A percentile compares a stretch with the other conserved stretches of the same genome.
Evolutionary conservation across 306 rosid species (phyloP).

Genomic region (Mucuna pruriens): DNA sequence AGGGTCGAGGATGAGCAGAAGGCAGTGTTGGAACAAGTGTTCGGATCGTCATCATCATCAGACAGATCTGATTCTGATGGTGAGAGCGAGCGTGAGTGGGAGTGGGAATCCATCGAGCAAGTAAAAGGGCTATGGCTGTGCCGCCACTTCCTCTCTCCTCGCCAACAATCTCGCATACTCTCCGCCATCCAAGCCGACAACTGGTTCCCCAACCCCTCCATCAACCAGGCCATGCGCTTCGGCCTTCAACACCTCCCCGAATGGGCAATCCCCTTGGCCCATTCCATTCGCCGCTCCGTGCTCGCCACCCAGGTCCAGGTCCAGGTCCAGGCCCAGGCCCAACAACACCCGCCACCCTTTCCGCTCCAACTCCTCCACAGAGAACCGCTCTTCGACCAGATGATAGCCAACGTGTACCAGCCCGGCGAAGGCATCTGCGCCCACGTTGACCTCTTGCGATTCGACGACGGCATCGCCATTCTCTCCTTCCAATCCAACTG

Average conservation of each 20-base stretch:
- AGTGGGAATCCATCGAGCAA: slow-evolving; percentile 51
- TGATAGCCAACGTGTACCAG: slow-evolving; percentile 70
- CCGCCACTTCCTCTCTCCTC: slow-evolving; percentile 57
- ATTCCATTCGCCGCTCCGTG: slow-evolving; percentile 48
- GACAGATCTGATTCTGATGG: neutral
- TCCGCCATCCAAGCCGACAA: slow-evolving; percentile 55
- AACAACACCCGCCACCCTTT: slow-evolving; percentile 16
- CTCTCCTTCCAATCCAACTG: slow-evolving; percentile 81
- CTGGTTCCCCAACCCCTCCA: slow-evolving; percentile 50
- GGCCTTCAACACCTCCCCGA: slow-evolving; percentile 67
- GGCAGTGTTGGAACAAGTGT: slow-evolving; percentile 54
- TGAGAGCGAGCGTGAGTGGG: neutral
- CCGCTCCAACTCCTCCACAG: slow-evolving; percentile 57
- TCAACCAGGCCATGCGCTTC: slow-evolving; percentile 87
- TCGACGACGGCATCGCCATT: slow-evolving; percentile 92
- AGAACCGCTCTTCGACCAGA: slow-evolving; percentile 83
- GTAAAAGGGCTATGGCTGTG: slow-evolving; percentile 73
- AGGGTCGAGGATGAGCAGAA: slow-evolving; percentile 40
- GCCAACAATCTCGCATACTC: slow-evolving; percentile 59
- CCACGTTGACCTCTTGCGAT: slow-evolving; percentile 83
- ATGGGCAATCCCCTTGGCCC: slow-evolving; percentile 69
- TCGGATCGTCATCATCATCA: slow-evolving; percentile 62
- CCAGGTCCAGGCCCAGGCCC: slow-evolving; percentile 10
- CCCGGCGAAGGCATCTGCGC: slow-evolving; percentile 92
- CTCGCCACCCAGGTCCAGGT: slow-evolving; percentile 14